These are phyloP conservation scores for Starmera dryadoides DNA, from an alignment of 805 yeast genomes.

Conservation along the genomic window DNA sequence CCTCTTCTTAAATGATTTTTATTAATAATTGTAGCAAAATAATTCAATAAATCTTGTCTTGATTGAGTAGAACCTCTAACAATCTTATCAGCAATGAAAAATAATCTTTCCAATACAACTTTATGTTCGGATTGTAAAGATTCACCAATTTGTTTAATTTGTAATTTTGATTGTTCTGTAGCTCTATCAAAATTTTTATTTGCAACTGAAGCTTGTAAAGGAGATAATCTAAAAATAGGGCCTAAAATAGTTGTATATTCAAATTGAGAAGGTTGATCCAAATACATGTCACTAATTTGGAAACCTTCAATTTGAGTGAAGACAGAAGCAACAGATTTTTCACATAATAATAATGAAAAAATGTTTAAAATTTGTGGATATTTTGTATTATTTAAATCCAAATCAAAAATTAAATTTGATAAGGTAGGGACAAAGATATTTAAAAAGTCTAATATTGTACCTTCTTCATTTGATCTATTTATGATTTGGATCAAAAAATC, in stretches of 20 bases:
- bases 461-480: slow-evolving; percentile 58
- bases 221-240: slow-evolving; percentile 68
- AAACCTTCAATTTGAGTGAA: slow-evolving; percentile 54
- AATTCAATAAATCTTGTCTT: slow-evolving; percentile 55
- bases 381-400: slow-evolving; percentile 42
- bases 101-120: slow-evolving; percentile 53
- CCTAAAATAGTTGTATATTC: slow-evolving; percentile 69
- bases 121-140: slow-evolving; percentile 60
- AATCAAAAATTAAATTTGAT: slow-evolving; percentile 24
- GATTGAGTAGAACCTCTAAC: slow-evolving; percentile 66
- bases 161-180: slow-evolving; percentile 28
- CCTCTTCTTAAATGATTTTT: slow-evolving; percentile 84
- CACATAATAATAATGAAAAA: slow-evolving; percentile 48
- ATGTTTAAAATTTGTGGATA: slow-evolving; percentile 48
- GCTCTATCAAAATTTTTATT: slow-evolving; percentile 34
- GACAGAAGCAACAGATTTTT: slow-evolving; percentile 53
- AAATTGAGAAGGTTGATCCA: slow-evolving; percentile 37
- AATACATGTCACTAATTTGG: slow-evolving; percentile 32
- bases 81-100: slow-evolving; percentile 62
- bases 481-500: slow-evolving; percentile 54
- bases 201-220: slow-evolving; percentile 49
- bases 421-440: slow-evolving; percentile 37
- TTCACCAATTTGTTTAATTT: slow-evolving; percentile 43
- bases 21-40: slow-evolving; percentile 70
- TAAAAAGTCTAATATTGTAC: slow-evolving; percentile 51